Evolutionary conservation across 352 stramenopile species (phyloP).

Genomic region (Phytopythium oedochilum): DNA sequence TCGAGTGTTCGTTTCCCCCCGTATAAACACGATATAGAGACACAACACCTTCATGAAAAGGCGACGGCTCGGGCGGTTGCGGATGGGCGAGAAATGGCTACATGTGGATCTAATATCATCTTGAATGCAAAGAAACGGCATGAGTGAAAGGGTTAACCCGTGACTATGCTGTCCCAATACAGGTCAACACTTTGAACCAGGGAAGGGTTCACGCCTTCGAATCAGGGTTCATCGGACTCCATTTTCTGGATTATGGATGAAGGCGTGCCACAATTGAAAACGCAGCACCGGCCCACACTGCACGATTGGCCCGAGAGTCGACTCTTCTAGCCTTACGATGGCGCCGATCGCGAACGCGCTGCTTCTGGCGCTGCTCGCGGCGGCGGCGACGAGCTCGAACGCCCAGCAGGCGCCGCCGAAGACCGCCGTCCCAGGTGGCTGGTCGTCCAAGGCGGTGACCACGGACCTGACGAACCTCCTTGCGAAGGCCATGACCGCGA

Average conservation of each 20-base stretch:
- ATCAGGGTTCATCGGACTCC: too few species aligned
- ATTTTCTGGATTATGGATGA: too few species aligned
- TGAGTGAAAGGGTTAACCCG: too few species aligned
- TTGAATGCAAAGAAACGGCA: too few species aligned
- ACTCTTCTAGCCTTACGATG: background rate
- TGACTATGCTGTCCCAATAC: too few species aligned
- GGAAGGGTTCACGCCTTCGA: too few species aligned
- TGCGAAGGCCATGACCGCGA: conserved; percentile 4
- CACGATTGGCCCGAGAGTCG: too few species aligned
- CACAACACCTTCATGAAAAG: background rate
- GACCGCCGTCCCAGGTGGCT: conserved; percentile 1
- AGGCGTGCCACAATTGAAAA: background rate
- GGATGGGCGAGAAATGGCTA: too few species aligned
- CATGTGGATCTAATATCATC: too few species aligned
- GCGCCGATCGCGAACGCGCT: background rate
- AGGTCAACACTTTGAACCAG: too few species aligned
- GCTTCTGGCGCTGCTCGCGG: background rate
- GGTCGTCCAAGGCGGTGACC: conserved; percentile 4
- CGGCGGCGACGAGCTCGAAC: background rate
- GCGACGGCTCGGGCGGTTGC: too few species aligned
- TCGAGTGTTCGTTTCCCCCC: background rate
- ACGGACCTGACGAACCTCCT: conserved; percentile 7
- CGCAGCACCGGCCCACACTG: background rate
- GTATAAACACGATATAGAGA: background rate
- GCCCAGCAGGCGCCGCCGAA: too few species aligned